phyloP scores from a whole-genome alignment of 306 rosid species.

The Hippophae rhamnoides region DNA sequence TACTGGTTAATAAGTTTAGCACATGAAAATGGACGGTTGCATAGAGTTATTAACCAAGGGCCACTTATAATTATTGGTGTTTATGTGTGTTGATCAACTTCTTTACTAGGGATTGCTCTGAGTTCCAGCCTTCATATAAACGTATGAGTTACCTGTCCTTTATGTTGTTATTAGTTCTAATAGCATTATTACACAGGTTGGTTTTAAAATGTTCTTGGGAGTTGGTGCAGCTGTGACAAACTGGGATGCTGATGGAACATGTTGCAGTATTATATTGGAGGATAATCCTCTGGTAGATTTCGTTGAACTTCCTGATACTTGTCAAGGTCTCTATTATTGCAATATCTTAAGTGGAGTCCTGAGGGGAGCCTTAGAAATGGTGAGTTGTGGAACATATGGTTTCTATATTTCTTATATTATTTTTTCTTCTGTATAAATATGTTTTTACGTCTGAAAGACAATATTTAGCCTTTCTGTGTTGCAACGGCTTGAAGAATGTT shows the following conservation, averaged over 20 bases:
- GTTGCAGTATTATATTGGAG: slow-evolving; percentile 88
- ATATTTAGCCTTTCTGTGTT: too few species aligned
- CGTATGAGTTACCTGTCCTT: neutral
- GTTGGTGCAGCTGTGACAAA: slow-evolving; percentile 86
- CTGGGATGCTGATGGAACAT: slow-evolving; percentile 94
- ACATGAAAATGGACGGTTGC: too few species aligned
- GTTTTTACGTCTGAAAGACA: neutral
- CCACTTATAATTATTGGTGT: too few species aligned
- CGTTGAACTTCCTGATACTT: slow-evolving; percentile 93
- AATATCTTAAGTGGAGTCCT: slow-evolving; percentile 89
- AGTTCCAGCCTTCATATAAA: neutral
- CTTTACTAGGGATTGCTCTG: neutral
- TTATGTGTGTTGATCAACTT: too few species aligned
- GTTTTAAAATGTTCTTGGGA: slow-evolving; percentile 92
- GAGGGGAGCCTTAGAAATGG: slow-evolving; percentile 97
- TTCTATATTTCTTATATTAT: neutral
- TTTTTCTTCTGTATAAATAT: neutral
- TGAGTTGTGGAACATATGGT: slow-evolving; percentile 26
- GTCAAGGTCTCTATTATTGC: slow-evolving; percentile 94
- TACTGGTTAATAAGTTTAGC: too few species aligned
- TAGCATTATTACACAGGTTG: slow-evolving; percentile 45
- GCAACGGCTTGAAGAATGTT: too few species aligned
- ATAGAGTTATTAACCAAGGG: neutral
- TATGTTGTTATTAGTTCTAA: slow-evolving; percentile 1
- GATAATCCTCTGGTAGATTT: slow-evolving; percentile 96